These are phyloP conservation scores for Penicillium sp. DNA, from an alignment of 2,329 filamentous ascomycete species.

Conservation along the genomic window DNA sequence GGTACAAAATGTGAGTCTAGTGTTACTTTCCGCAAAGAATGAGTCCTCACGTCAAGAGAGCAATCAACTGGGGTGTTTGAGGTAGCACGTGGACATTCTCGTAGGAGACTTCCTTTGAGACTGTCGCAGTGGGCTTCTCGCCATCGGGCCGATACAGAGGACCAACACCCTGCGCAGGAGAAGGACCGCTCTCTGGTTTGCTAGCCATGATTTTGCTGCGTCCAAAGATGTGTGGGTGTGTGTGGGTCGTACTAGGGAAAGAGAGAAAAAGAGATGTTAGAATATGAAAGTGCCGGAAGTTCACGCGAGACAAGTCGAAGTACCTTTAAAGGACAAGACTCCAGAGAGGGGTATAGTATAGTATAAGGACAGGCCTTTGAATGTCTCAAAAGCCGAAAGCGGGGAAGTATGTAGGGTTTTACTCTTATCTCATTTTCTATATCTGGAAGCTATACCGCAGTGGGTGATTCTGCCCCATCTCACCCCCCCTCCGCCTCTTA, in stretches of 20 bases:
- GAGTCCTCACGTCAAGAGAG: conserved; percentile 82
- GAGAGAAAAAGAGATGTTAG: background rate
- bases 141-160: conserved; percentile 73
- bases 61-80: conserved; percentile 95
- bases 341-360: conserved; percentile 1
- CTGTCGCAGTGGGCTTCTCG: conserved; percentile 81
- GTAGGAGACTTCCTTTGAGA: conserved; percentile 76
- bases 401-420: conserved; percentile 14
- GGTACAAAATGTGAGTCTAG: conserved; percentile 11
- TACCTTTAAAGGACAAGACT: background rate
- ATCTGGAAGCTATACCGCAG: conserved; percentile 10
- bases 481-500: conserved; percentile 8
- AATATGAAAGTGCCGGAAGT: background rate
- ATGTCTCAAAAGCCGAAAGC: conserved; percentile 8
- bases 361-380: background rate
- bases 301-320: background rate
- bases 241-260: background rate
- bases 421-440: conserved; percentile 19
- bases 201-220: conserved; percentile 24
- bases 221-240: background rate
- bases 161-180: conserved; percentile 67
- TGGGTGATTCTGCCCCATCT: conserved; percentile 14
- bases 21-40: conserved; percentile 1
- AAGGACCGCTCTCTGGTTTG: conserved; percentile 34
- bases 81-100: conserved; percentile 87